Conservation (phyloP, 2,329 filamentous ascomycete genomes). For the Colletotrichum trifolii region DNA sequence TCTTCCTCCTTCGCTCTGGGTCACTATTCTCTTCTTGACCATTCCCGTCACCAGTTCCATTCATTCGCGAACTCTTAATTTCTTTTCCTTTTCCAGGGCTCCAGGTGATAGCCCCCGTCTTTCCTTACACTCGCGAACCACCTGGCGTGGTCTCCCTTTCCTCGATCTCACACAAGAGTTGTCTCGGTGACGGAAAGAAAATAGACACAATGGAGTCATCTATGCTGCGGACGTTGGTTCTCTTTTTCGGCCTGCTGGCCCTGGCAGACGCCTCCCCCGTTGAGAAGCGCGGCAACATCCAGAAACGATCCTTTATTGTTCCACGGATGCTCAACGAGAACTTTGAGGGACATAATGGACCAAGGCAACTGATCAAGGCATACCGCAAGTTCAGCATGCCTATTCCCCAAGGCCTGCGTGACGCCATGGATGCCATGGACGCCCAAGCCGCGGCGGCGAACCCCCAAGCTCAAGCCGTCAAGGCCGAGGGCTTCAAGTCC, state of each 20-base stretch:
- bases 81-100: conserved; percentile 23
- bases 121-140: conserved; percentile 21
- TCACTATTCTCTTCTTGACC: conserved; percentile 26
- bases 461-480: conserved; percentile 29
- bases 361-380: conserved; percentile 70
- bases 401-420: conserved; percentile 55
- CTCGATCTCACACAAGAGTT: conserved; percentile 1
- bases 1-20: background rate
- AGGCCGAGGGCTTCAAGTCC: conserved; percentile 39
- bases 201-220: conserved; percentile 29
- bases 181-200: conserved; percentile 24
- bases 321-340: conserved; percentile 66
- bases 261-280: conserved; percentile 41
- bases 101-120: conserved; percentile 34
- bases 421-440: conserved; percentile 44
- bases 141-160: conserved; percentile 30
- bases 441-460: conserved; percentile 21
- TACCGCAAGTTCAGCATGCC: conserved; percentile 75
- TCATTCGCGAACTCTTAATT: conserved; percentile 23
- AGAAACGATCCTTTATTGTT: conserved; percentile 68
- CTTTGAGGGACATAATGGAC: conserved; percentile 67
- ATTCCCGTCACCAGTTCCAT: conserved; percentile 22
- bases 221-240: conserved; percentile 28
- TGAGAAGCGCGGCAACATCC: conserved; percentile 43
- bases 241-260: conserved; percentile 35